phyloP scores from a whole-genome alignment of 768 basidiomycete genomes.

The Kwoniella bestiolae region DNA sequence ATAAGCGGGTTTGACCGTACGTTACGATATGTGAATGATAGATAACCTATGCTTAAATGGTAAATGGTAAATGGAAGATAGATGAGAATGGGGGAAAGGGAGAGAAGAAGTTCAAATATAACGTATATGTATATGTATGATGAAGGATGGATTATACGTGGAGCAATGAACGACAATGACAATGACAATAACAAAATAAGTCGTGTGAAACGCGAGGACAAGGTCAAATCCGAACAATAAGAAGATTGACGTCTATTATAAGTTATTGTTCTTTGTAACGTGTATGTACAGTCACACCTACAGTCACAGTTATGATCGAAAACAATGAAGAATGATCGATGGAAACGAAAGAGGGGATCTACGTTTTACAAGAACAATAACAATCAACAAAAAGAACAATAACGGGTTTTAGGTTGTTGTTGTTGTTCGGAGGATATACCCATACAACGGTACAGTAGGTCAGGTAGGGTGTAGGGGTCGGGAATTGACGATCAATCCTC shows the following conservation, averaged over 20 bases:
- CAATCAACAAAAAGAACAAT: conserved; percentile 1
- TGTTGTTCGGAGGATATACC: not conserved
- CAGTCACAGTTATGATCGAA: not conserved
- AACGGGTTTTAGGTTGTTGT: not conserved
- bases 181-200: conserved; percentile 4
- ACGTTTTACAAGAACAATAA: conserved; percentile 3
- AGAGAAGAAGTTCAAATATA: not conserved
- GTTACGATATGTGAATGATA: not conserved
- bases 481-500: conserved; percentile 8
- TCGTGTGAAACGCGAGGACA: conserved; percentile 14
- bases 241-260: not conserved
- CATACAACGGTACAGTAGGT: not conserved
- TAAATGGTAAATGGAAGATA: not conserved
- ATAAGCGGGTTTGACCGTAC: not conserved
- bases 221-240: conserved; percentile 8
- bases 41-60: not conserved
- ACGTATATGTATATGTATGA: conserved; percentile 6
- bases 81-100: not conserved
- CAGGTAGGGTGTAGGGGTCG: not conserved
- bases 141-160: not conserved
- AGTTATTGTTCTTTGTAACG: conserved; percentile 5
- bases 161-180: not conserved
- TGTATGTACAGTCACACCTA: conserved; percentile 1
- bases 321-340: not conserved
- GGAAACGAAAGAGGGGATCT: not conserved